phyloP scores from a whole-genome alignment of 192 early-diverging fungal genomes.

The Coemansia umbellata region DNA sequence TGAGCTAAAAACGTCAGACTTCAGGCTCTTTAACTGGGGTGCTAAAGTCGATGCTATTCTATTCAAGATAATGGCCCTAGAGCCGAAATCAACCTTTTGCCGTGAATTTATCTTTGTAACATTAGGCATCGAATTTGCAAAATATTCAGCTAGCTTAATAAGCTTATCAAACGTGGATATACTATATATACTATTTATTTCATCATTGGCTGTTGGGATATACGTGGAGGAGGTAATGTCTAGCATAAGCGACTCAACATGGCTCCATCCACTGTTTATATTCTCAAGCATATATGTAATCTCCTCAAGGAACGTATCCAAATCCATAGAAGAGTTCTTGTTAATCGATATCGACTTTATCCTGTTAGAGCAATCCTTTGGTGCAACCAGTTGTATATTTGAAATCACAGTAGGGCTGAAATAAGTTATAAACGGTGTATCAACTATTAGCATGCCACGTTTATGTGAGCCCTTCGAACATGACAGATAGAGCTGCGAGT shows the following conservation, averaged over 20 bases:
- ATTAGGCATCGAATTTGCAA: background rate
- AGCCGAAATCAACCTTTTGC: background rate
- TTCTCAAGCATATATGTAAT: background rate
- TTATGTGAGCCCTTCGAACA: background rate
- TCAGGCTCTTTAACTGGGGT: background rate
- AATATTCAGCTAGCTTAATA: background rate
- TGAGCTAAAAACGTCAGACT: background rate
- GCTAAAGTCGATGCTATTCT: background rate
- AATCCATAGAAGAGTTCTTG: background rate
- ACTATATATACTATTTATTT: background rate
- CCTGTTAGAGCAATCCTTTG: background rate
- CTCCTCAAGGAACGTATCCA: background rate
- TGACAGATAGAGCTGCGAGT: background rate
- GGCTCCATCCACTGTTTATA: background rate
- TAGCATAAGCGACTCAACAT: background rate
- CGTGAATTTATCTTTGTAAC: background rate
- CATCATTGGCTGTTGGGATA: background rate
- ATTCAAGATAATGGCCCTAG: background rate
- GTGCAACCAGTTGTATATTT: background rate
- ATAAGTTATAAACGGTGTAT: no score
- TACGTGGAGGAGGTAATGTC: background rate
- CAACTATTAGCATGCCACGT: background rate
- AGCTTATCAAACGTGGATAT: slow-evolving; percentile 1
- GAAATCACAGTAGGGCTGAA: no score
- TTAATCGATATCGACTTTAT: background rate